Evolutionary conservation across 164 flowering plant genomes (phyloP), one percentile per base, ranked within the genome.

Genomic region (Stephania cephalantha): DNA sequence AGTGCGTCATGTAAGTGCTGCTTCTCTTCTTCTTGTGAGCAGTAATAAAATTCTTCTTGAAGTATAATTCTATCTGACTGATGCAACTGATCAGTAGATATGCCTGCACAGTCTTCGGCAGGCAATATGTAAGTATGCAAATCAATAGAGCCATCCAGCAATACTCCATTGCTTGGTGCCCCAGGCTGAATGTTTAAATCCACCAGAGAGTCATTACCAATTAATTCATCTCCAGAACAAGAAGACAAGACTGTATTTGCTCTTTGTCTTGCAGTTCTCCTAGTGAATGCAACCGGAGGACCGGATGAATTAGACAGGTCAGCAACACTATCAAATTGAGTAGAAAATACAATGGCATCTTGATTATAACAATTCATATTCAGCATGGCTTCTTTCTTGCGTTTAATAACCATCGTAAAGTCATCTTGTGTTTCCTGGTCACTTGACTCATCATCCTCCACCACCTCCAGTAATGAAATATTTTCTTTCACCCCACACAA

Each of bases 361-460:
- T 83, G 75, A 74, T 63, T 35, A 46, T 84, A 82, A 61, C 61
- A 72, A 73, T 87, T 88, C 81, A 78, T 78, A 20, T 83, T 85
- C 76, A 91, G 71, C 89, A 93, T 88, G 69, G 80, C 89, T 77
- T 86, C 89, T 83, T 94, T 92, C 79, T 83, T 91, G 72, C 85
- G 88, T 70, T 84, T 80, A 74, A 89, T 75, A 69, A 44, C 74
- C 46, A 67, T 77, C 42, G 73, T 77, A 44, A 75, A 69, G 55
- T 71, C 76, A 75, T 82, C 78, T 48, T 75, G 78, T 76, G 67
- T 69, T 53, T 50, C 76, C 18, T 74, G 58, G 70, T 75, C 44
- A 67, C 76, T 80, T 20, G 76, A 77, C 31, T 84, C 82, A 71
- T 83, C 87, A 71, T 82, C 89, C 73, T 75, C 81, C 52, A 53